Evolutionary conservation across 768 basidiomycete genomes (phyloP).

Genomic region (Naganishia vaughanmartiniae): DNA sequence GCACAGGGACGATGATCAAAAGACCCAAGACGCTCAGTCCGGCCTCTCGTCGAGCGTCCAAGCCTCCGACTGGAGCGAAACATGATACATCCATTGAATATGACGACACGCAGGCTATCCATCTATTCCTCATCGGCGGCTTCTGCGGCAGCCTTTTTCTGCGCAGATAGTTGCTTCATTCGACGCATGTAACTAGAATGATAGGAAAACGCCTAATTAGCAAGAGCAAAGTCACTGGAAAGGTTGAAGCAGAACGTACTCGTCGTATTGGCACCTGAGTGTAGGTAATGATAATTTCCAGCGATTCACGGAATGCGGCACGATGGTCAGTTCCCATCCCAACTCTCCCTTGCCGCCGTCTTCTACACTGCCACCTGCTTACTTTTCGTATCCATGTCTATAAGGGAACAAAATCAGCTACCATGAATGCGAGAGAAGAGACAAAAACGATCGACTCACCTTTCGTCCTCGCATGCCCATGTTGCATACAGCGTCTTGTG

Average conservation of each 20-base stretch:
- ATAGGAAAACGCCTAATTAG: constrained; percentile 15
- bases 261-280: constrained; percentile 85
- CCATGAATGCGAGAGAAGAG: background rate
- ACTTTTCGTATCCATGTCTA: constrained; percentile 56
- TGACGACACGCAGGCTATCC: constrained; percentile 9
- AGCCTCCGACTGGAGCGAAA: background rate
- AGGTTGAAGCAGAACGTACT: constrained; percentile 55
- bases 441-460: constrained; percentile 63
- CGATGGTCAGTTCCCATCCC: background rate
- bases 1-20: no score
- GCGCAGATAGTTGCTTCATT: constrained; percentile 78
- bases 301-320: constrained; percentile 6
- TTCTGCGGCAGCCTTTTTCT: constrained; percentile 57
- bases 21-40: no score
- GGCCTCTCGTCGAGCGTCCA: background rate
- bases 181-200: constrained; percentile 71
- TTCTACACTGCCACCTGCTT: constrained; percentile 32
- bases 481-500: constrained; percentile 72
- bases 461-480: constrained; percentile 92
- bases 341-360: background rate
- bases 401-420: background rate
- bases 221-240: background rate
- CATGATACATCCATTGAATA: constrained; percentile 5
- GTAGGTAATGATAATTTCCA: background rate
- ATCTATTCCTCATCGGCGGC: constrained; percentile 54